A percentile compares a stretch with the other conserved stretches of the same genome.
These are phyloP conservation scores for Picocystis salinarum DNA, from an alignment of 139 green algal species.

Conservation along the genomic window DNA sequence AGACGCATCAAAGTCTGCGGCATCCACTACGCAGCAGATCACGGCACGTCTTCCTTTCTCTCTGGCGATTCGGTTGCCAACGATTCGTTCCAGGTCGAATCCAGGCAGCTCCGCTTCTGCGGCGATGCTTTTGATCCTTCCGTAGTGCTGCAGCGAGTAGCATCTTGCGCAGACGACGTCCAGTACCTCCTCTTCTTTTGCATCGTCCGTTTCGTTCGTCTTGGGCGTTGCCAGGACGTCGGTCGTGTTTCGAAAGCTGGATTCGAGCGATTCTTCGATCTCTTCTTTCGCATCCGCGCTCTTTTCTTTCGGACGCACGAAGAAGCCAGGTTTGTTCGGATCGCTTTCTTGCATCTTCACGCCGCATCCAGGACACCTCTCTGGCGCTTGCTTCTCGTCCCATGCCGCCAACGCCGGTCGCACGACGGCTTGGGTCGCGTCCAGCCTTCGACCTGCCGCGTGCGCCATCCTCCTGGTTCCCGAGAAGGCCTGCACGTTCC, in stretches of 20 bases:
- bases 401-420: no score
- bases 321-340: constrained; percentile 10
- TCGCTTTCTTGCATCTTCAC: constrained; percentile 17
- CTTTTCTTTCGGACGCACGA: not conserved
- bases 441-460: no score
- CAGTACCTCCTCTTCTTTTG: constrained; percentile 4
- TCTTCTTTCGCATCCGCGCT: not conserved
- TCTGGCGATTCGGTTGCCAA: constrained; percentile 1
- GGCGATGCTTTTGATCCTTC: constrained; percentile 42
- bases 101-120: constrained; percentile 42
- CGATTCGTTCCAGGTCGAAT: constrained; percentile 48
- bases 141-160: constrained; percentile 63
- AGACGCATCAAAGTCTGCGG: constrained; percentile 88
- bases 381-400: no score
- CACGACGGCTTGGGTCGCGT: no score
- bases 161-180: constrained; percentile 68
- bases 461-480: no score
- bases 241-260: no score
- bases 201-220: no score
- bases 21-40: constrained; percentile 74
- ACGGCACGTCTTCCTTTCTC: constrained; percentile 22
- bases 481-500: no score
- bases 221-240: no score
- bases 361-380: constrained; percentile 20
- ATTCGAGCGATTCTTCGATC: no score